phyloP scores from a whole-genome alignment of 2,329 filamentous ascomycete genomes.

The Grosmannia penicillata region DNA sequence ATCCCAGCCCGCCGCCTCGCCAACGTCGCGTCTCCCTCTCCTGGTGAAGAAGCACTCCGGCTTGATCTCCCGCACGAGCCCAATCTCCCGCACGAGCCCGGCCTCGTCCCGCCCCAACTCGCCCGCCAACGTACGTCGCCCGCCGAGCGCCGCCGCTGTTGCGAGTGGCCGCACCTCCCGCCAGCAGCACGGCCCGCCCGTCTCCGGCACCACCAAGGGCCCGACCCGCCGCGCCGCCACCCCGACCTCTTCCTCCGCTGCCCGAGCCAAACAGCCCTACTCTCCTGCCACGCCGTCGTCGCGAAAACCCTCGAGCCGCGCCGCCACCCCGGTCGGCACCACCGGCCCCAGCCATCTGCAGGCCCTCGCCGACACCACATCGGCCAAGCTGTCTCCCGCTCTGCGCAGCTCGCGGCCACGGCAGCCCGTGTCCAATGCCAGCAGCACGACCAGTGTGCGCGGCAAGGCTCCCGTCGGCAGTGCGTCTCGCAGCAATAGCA shows the following conservation, averaged over 20 bases:
- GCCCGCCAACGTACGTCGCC: conserved; percentile 30
- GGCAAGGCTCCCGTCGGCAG: not conserved
- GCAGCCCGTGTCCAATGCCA: conserved; percentile 61
- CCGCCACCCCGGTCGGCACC: conserved; percentile 25
- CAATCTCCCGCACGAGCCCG: conserved; percentile 30
- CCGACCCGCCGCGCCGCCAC: conserved; percentile 18
- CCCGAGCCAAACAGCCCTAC: conserved; percentile 31
- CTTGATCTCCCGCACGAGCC: conserved; percentile 18
- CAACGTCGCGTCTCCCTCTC: conserved; percentile 22
- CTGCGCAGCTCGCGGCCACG: conserved; percentile 71
- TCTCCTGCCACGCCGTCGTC: conserved; percentile 9
- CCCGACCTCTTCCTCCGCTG: conserved; percentile 9
- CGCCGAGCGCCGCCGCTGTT: conserved; percentile 1
- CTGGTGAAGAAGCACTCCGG: conserved; percentile 24
- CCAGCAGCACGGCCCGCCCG: conserved; percentile 21
- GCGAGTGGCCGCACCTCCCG: conserved; percentile 16
- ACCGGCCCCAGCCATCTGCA: conserved; percentile 47
- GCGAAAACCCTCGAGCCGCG: conserved; percentile 22
- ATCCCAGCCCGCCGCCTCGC: conserved; percentile 12
- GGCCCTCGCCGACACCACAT: conserved; percentile 57
- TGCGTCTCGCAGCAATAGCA: no score
- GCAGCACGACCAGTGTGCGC: conserved; percentile 33
- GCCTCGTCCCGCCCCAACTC: conserved; percentile 42
- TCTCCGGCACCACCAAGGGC: conserved; percentile 22
- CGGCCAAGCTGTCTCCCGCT: conserved; percentile 61